phyloP scores from a whole-genome alignment of 371 early-diverging fungal genomes.

The Mucor racemosus region DNA sequence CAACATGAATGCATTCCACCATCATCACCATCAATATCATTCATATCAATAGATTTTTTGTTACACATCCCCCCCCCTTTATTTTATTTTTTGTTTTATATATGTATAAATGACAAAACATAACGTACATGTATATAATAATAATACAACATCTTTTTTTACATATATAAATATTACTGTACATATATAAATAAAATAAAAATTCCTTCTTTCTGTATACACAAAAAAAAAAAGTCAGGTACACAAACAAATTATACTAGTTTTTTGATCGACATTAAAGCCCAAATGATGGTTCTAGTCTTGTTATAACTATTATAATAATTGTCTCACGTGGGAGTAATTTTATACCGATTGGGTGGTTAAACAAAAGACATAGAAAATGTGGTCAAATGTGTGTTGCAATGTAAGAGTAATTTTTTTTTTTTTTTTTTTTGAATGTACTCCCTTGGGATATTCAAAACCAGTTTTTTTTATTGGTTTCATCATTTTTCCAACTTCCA shows the following conservation, averaged over 20 bases:
- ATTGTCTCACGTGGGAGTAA: conserved; percentile 10
- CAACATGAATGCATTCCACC: conserved; percentile 4
- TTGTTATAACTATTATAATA: not conserved
- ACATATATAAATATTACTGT: conserved; percentile 1
- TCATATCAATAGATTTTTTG: conserved; percentile 5
- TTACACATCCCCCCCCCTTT: conserved; percentile 3
- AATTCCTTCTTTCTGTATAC: not conserved
- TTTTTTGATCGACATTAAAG: conserved; percentile 7
- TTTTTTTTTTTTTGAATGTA: not conserved
- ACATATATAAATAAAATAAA: conserved; percentile 4
- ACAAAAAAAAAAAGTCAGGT: conserved; percentile 3
- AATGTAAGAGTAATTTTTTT: not conserved
- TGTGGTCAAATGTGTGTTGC: conserved; percentile 6
- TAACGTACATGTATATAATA: not conserved
- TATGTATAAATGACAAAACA: conserved; percentile 7
- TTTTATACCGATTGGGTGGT: conserved; percentile 11
- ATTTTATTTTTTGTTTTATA: not conserved
- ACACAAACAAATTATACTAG: not conserved
- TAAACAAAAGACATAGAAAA: conserved; percentile 8
- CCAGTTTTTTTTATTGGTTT: conserved; percentile 11
- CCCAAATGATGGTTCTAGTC: conserved; percentile 7
- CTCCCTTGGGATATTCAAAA: conserved; percentile 8
- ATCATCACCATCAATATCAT: not conserved
- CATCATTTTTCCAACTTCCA: conserved; percentile 8
- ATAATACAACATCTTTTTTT: not conserved